Evolutionary conservation across 2,329 filamentous ascomycete species (phyloP).

Genomic region (Neopestalotiopsis sp.): DNA sequence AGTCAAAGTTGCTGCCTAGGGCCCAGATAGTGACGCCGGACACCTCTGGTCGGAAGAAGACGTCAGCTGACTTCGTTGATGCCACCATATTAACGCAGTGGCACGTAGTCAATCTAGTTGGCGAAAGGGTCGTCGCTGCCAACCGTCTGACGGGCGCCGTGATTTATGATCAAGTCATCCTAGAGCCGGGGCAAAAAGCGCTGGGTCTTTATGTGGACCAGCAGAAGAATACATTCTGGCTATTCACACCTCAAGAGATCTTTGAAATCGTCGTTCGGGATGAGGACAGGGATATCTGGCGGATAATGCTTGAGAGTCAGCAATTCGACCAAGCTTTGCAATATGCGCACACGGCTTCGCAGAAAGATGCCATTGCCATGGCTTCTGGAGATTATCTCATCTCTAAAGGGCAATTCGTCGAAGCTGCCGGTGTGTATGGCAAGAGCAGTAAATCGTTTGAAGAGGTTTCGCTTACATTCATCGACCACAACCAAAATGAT

Average conservation of each 20-base stretch:
- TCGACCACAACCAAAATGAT: slow-evolving; percentile 89
- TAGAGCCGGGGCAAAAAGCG: slow-evolving; percentile 78
- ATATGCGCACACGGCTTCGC: slow-evolving; percentile 78
- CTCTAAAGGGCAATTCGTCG: slow-evolving; percentile 78
- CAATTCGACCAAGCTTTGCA: slow-evolving; percentile 88
- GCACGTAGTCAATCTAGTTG: slow-evolving; percentile 86
- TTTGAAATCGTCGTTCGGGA: slow-evolving; percentile 92
- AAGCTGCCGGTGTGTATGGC: slow-evolving; percentile 90
- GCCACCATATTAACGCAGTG: slow-evolving; percentile 90
- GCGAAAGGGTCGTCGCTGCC: slow-evolving; percentile 80
- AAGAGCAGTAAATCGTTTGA: slow-evolving; percentile 97
- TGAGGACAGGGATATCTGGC: slow-evolving; percentile 93
- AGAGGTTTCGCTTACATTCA: slow-evolving; percentile 88
- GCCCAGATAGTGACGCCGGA: slow-evolving; percentile 76
- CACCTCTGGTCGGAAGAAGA: slow-evolving; percentile 66
- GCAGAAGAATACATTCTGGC: slow-evolving; percentile 97
- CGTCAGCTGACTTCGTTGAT: slow-evolving; percentile 74
- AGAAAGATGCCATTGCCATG: slow-evolving; percentile 90
- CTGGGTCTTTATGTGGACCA: slow-evolving; percentile 88
- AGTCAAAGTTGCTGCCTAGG: slow-evolving; percentile 78
- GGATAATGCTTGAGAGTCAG: slow-evolving; percentile 85
- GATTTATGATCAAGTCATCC: slow-evolving; percentile 86
- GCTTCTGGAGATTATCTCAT: slow-evolving; percentile 90
- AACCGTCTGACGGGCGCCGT: slow-evolving; percentile 87
- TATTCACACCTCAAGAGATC: slow-evolving; percentile 89